Base-by-base conservation (phyloP, 2,329 filamentous ascomycete species). In the Trichoderma arundinaceum region DNA sequence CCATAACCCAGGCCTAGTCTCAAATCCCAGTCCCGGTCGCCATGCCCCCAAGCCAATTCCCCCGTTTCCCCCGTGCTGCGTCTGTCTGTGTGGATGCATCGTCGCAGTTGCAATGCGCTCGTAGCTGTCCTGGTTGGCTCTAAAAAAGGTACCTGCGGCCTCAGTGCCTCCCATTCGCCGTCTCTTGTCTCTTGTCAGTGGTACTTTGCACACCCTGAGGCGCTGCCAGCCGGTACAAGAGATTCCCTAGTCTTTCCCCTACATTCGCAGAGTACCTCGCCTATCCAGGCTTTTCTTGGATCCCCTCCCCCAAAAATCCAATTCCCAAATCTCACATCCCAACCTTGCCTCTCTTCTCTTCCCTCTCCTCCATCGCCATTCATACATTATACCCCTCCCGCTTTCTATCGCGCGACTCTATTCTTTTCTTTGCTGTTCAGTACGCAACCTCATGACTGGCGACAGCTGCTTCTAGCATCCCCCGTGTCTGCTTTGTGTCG, bases 311-410 rank as follows among this genome's bases (percentile, higher is more conserved):
- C 64, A 46, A 66, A 53, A 64, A 43, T 38, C 65, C 43, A 58
- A 51, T 57, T 64, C 44, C 57, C 32, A 64, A 66, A 64, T 66
- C 59, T 64, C 59, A 58, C 59, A 56, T 58, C 59, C 49, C 58
- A 58, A 44, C 58, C 39, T 52, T 59, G 22, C 33, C 41, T 60
- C 51, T 62, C 57, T 66, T 66, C 64, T 65, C 33, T 66, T 22
- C 38, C 46, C 46, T n/a, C 15, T 48, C 61, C 33, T 32, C 32
- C 52, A 49, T 49, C 48, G 13, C 28, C 15, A 49, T 43, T 54
- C 49, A 51, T 38, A 48, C 61, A 28, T 57, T 52, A 64, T 56
- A 43, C 41, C 41, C 49, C 12, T 54, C 22, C 17, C n/a, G 32
- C 2, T n/a, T 15, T 57, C 51, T 46, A 49, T 46, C 12, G 46